These are phyloP conservation scores for Bolboschoenus planiculmis DNA, from an alignment of 176 grass and related monocot species.

Conservation along the genomic window DNA sequence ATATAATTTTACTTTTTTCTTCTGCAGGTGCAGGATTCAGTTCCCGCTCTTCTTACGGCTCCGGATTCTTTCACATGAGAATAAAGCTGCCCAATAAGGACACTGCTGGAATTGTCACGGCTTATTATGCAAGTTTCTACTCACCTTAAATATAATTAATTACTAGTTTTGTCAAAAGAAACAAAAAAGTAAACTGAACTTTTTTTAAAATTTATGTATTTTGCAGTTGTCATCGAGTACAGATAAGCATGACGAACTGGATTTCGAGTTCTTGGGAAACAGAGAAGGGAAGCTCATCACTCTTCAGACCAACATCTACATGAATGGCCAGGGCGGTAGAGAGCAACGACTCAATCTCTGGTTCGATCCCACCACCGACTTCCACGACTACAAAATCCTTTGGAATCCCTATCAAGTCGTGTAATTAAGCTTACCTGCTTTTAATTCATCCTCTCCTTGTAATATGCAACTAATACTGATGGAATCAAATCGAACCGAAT, in stretches of 20 bases:
- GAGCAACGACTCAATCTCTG: slow-evolving; percentile 51
- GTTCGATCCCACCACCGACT: slow-evolving; percentile 66
- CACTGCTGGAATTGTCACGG: slow-evolving; percentile 57
- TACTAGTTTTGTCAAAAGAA: neutral
- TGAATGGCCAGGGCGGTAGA: slow-evolving; percentile 36
- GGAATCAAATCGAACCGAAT: neutral
- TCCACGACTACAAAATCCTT: slow-evolving; percentile 72
- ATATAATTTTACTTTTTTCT: too few species aligned
- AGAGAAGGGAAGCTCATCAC: slow-evolving; percentile 40
- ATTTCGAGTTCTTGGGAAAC: slow-evolving; percentile 72
- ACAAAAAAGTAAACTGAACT: neutral
- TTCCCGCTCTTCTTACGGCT: slow-evolving; percentile 44
- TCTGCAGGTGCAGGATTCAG: slow-evolving; percentile 47
- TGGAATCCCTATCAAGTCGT: slow-evolving; percentile 79
- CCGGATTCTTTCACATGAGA: slow-evolving; percentile 62
- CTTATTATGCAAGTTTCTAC: slow-evolving; percentile 50
- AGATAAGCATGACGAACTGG: slow-evolving; percentile 41
- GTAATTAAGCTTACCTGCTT: slow-evolving; percentile 23
- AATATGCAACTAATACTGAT: neutral
- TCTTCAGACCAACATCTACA: slow-evolving; percentile 68
- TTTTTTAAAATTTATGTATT: neutral
- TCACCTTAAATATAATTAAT: neutral
- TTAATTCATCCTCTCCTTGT: neutral
- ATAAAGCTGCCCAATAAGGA: slow-evolving; percentile 52
- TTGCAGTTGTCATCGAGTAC: slow-evolving; percentile 17